phyloP scores from a whole-genome alignment of 1,139 yeast species.

The Scheffersomyces titani region DNA sequence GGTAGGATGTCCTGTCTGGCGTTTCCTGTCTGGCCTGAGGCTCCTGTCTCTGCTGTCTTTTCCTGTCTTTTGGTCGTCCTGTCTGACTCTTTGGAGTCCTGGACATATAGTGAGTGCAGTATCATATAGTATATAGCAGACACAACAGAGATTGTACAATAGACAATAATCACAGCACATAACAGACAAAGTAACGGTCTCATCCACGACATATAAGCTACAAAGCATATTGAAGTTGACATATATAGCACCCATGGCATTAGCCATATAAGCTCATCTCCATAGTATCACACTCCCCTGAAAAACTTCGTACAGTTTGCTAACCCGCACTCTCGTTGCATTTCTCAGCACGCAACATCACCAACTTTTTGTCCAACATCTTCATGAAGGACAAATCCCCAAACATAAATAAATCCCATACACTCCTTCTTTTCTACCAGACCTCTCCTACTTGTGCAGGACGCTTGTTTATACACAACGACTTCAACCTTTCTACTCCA shows the following conservation, averaged over 20 bases:
- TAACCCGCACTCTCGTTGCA: not conserved
- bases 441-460: not conserved
- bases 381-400: not conserved
- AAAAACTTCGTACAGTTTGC: not conserved
- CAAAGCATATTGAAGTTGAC: not conserved
- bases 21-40: not conserved
- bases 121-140: not conserved
- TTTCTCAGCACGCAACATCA: slow-evolving; percentile 2
- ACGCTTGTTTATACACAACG: not conserved
- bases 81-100: not conserved
- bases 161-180: not conserved
- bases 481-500: not conserved
- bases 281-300: not conserved
- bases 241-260: not conserved
- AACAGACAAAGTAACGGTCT: not conserved
- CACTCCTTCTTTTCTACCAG: not conserved
- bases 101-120: not conserved
- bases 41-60: not conserved
- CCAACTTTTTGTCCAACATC: not conserved
- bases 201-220: not conserved
- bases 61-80: not conserved
- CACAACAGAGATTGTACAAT: too few species aligned
- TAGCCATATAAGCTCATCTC: not conserved
- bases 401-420: not conserved
- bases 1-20: not conserved